A percentile compares a stretch with the other conserved stretches of the same genome.
Conservation (phyloP, 176 grass and related monocot genomes). For the Elaeis guineensis region DNA sequence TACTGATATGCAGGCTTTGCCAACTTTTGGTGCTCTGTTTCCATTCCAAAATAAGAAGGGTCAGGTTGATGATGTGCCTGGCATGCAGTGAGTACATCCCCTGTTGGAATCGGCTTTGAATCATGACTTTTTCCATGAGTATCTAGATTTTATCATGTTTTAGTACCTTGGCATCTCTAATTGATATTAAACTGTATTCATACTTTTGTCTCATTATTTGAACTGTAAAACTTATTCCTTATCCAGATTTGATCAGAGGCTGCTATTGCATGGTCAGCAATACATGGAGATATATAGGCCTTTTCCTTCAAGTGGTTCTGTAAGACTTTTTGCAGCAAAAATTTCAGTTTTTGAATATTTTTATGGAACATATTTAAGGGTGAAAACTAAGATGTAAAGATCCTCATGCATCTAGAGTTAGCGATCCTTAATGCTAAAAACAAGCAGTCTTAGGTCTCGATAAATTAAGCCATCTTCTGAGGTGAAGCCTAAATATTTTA, state of each 20-base stretch:
- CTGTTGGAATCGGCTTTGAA: background rate
- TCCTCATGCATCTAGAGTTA: no score
- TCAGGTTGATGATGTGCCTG: conserved; percentile 49
- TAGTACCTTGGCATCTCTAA: no score
- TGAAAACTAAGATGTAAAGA: no score
- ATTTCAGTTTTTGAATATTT: no score
- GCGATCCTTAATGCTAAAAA: no score
- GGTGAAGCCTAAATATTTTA: no score
- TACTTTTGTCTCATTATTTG: no score
- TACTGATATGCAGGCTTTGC: conserved; percentile 56
- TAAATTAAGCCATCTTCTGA: no score
- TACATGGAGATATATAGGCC: conserved; percentile 79
- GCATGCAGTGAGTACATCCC: conserved; percentile 61
- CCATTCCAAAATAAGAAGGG: conserved; percentile 50
- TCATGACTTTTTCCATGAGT: background rate
- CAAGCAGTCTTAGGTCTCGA: no score
- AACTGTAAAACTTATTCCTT: conserved; percentile 8
- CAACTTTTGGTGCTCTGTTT: conserved; percentile 80
- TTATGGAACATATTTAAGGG: no score
- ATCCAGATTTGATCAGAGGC: conserved; percentile 56
- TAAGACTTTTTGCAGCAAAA: conserved; percentile 25
- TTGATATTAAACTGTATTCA: no score
- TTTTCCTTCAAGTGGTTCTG: conserved; percentile 57
- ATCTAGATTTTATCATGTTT: no score
- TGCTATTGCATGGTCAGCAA: conserved; percentile 94